phyloP scores from a whole-genome alignment of 2,329 filamentous ascomycete genomes.

The Nemania serpens region DNA sequence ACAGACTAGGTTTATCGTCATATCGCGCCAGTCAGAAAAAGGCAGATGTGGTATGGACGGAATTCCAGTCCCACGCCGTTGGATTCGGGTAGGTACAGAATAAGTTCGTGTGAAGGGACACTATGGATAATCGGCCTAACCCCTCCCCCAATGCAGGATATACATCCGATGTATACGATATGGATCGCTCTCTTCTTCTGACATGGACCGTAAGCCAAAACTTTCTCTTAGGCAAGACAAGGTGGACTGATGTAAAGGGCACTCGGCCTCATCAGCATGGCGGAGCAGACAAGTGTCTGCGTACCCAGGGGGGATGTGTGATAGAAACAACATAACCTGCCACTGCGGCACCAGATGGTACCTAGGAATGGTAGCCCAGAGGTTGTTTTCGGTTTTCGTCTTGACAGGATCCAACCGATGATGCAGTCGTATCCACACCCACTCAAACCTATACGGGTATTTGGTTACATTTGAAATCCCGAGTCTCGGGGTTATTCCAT shows the following conservation, averaged over 20 bases:
- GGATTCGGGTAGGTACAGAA: slow-evolving; percentile 6
- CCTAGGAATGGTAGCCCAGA: slow-evolving; percentile 6
- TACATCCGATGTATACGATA: background rate
- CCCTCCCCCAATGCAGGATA: background rate
- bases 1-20: slow-evolving; percentile 63
- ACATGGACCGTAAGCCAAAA: background rate
- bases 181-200: background rate
- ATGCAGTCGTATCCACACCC: slow-evolving; percentile 12
- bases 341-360: background rate
- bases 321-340: background rate
- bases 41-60: slow-evolving; percentile 3
- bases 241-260: background rate
- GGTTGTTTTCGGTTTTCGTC: slow-evolving; percentile 4
- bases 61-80: slow-evolving; percentile 14
- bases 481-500: slow-evolving; percentile 16
- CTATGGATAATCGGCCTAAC: background rate
- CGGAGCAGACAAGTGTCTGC: background rate
- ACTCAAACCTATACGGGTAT: background rate
- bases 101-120: slow-evolving; percentile 1
- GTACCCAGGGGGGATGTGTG: background rate
- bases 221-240: background rate
- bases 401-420: slow-evolving; percentile 7
- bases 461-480: slow-evolving; percentile 3
- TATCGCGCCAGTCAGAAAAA: slow-evolving; percentile 10
- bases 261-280: background rate